Percentiles rank a stretch among this genome's conserved stretches.
Conservation (phyloP, 768 basidiomycete genomes). For the Leccinum arenicola region DNA sequence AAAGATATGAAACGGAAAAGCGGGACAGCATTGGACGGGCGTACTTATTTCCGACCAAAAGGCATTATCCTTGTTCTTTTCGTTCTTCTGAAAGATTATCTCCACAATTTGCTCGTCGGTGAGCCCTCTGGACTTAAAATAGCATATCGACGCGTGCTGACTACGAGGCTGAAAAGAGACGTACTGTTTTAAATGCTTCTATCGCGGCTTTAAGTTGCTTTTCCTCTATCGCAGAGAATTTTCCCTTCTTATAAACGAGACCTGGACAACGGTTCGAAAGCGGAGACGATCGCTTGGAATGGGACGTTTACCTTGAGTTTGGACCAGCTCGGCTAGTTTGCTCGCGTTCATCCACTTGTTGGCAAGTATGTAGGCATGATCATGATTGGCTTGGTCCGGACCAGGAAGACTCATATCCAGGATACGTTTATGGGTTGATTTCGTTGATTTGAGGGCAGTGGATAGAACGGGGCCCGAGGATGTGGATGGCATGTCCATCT, state of each 20-base stretch:
- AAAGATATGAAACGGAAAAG: slow-evolving; percentile 8
- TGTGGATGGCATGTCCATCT: slow-evolving; percentile 41
- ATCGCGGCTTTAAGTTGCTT: slow-evolving; percentile 64
- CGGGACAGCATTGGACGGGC: slow-evolving; percentile 21
- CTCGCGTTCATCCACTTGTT: slow-evolving; percentile 76
- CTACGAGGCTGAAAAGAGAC: slow-evolving; percentile 22
- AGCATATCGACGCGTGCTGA: slow-evolving; percentile 1
- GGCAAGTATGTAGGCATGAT: slow-evolving; percentile 67
- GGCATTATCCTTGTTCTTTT: slow-evolving; percentile 54
- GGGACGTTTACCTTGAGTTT: slow-evolving; percentile 53
- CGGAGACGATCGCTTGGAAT: not conserved
- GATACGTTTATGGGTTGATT: slow-evolving; percentile 37
- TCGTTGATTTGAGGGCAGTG: slow-evolving; percentile 34
- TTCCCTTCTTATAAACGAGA: slow-evolving; percentile 84
- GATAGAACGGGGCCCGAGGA: slow-evolving; percentile 43
- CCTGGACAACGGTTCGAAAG: slow-evolving; percentile 39
- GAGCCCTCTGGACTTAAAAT: slow-evolving; percentile 48
- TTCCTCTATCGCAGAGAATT: slow-evolving; percentile 79
- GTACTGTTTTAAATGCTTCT: slow-evolving; percentile 56
- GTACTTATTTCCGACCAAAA: slow-evolving; percentile 84
- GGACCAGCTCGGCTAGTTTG: slow-evolving; percentile 67
- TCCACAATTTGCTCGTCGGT: slow-evolving; percentile 53
- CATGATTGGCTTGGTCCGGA: slow-evolving; percentile 42
- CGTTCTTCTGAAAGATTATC: slow-evolving; percentile 67
- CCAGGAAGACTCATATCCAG: slow-evolving; percentile 43